Evolutionary conservation across 805 yeast species (phyloP).

Genomic region (Danielozyma ontarioensis): DNA sequence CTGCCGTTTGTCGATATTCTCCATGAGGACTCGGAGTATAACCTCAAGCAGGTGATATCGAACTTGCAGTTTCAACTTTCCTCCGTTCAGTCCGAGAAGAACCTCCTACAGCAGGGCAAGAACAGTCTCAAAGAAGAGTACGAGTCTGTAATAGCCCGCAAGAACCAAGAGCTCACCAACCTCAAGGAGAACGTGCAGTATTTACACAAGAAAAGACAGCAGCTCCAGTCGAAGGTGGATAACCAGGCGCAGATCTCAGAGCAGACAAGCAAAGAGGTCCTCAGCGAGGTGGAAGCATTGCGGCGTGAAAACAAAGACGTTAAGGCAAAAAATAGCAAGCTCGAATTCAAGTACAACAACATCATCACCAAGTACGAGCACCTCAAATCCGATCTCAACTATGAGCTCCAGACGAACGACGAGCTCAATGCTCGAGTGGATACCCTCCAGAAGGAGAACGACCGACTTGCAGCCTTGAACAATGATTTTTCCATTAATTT

Average conservation of each 20-base stretch:
- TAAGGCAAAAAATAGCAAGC: constrained; percentile 8
- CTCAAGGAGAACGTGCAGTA: constrained; percentile 34
- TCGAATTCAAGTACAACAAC: constrained; percentile 17
- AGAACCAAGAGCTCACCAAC: constrained; percentile 26
- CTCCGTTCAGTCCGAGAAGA: constrained; percentile 28
- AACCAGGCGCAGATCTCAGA: constrained; percentile 25
- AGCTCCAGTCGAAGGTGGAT: constrained; percentile 24
- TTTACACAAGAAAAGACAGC: constrained; percentile 28
- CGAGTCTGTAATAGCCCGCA: constrained; percentile 23
- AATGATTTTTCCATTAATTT: constrained; percentile 5
- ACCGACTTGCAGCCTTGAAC: constrained; percentile 20
- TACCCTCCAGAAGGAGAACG: constrained; percentile 20
- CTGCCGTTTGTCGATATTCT: constrained; percentile 23
- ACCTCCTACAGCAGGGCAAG: constrained; percentile 23
- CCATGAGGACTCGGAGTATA: constrained; percentile 11
- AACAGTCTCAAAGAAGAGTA: constrained; percentile 13
- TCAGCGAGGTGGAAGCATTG: constrained; percentile 13
- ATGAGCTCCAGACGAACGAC: constrained; percentile 27
- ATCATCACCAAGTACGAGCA: constrained; percentile 25
- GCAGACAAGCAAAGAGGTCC: constrained; percentile 12
- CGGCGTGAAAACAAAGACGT: constrained; percentile 13
- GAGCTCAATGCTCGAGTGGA: constrained; percentile 35
- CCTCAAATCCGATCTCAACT: constrained; percentile 29
- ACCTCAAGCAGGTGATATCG: constrained; percentile 14
- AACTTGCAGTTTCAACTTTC: constrained; percentile 29